Evolutionary conservation across 768 basidiomycete genomes (phyloP), one percentile per base, ranked within the genome.

Genomic region (Termitomyces sp.): DNA sequence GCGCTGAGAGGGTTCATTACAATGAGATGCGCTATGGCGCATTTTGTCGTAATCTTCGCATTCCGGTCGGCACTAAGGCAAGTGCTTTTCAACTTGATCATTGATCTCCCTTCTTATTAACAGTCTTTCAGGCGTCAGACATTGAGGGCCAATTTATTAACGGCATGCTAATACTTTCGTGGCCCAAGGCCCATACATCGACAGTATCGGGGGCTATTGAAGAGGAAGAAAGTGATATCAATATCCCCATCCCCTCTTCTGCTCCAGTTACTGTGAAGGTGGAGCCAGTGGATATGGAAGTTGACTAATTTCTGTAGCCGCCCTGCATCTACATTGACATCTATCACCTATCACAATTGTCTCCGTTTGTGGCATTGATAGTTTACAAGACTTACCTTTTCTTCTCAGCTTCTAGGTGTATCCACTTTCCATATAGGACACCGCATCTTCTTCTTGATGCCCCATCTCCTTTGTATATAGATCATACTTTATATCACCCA

Each of bases 11-110:
- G 47, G 41, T 52, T 3, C 49, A 43, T 26, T 60, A 60, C 30
- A 60, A 74, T 14, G 79, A 81, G 48, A 62, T 81, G 18, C 71
- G 78, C 10, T 79, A 74, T 54, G 79, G 79, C 6, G 59, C 62
- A n/a, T 81, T 81, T 60, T 67, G 68, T 9, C 72, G 78, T 11
- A 63, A 67, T 5, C 61, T 81, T 10, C 67, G 62, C 22, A 57
- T 81, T 16, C 76, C 77, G 9, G 53, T 62, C 3, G 75, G 74
- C 20, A 69, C 71, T 18, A 72, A 74, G 68, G 79, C 76, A 57
- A 64, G 69, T 63, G 38, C 9, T 48, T 45, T 30, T 14, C 26
- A 16, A 6, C 1, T 4, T n/a, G 28, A 5, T 38, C 30, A 5
- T n/a, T 6, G 30, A 10, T 26, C 18, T 22, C 50, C 35, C 32